Base-by-base conservation (phyloP, 352 stramenopile species). In the Pythium oligandrum region DNA sequence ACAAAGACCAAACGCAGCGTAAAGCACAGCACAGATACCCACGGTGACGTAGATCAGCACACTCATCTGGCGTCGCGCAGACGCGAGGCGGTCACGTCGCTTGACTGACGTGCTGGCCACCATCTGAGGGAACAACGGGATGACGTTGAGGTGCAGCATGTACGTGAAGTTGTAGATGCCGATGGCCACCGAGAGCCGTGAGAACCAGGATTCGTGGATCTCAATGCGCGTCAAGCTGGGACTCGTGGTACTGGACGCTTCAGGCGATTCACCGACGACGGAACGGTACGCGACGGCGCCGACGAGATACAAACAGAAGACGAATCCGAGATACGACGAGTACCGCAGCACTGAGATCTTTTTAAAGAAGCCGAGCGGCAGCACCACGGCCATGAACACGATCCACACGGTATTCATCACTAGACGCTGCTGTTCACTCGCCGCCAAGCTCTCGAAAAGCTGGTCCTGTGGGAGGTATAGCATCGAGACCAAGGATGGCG, bases 121-220 rank as follows among this genome's bases (percentile, higher is more conserved):
- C 10, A 87, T 61, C 45, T 88, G 79, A 3, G 69, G 72, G 7
- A 87, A 66, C 6, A 91, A 56, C 32, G 81, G 81, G 52, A 91
- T 83, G 46, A 91, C 76, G 44, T 91, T 91, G 47, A 91, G 51
- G 26, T 91, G 81, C 40, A 89, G 63, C 76, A 91, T 88, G 59
- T 90, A 91, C 6, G 78, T 85, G 54, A 89, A 92, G 53, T 92
- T 92, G 71, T 90, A 92, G 51, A 92, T 88, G 17, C 77, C 78
- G 36, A 88, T 75, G 33, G 68, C 67, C 51, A 89, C 76, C 2
- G 80, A 75, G 6, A 88, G 38, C 8, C 71, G 70, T 50, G 68
- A 78, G 53, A 87, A 73, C 35, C 51, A 55, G 33, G 32, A 59
- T 48, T 64, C 57, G 39, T 64, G 32, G 51, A 64, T 64, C 57